A percentile compares a stretch with the other conserved stretches of the same genome.
phyloP scores from a whole-genome alignment of 768 basidiomycete genomes.

The Phylloporus rhodoxanthus region DNA sequence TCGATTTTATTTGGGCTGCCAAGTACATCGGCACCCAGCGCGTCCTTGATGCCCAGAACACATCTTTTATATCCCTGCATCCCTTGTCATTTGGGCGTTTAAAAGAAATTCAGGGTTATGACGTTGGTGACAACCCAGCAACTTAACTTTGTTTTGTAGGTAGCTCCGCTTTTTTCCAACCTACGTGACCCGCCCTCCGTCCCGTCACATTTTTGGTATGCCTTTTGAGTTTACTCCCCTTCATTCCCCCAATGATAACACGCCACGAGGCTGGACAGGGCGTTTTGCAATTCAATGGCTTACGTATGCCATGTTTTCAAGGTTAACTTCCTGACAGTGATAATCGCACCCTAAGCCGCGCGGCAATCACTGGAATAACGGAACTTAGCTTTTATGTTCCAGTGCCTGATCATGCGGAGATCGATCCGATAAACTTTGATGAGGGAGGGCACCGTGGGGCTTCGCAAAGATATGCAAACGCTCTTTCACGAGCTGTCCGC shows the following conservation, averaged over 20 bases:
- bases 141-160: constrained; percentile 24
- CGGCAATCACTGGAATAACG: constrained; percentile 14
- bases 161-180: constrained; percentile 7
- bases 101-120: constrained; percentile 23
- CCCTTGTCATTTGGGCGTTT: constrained; percentile 6
- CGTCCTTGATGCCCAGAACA: constrained; percentile 3
- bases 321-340: constrained; percentile 24
- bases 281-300: constrained; percentile 13
- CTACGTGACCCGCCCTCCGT: constrained; percentile 4
- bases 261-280: constrained; percentile 20
- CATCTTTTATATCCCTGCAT: constrained; percentile 7
- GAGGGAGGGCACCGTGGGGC: not conserved
- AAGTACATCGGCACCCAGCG: constrained; percentile 5
- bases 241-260: constrained; percentile 1
- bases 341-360: constrained; percentile 10
- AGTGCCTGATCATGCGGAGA: constrained; percentile 25
- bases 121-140: constrained; percentile 15
- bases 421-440: constrained; percentile 26
- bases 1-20: constrained; percentile 5
- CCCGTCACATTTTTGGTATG: constrained; percentile 15
- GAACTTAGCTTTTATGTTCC: constrained; percentile 4
- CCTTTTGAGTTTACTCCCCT: constrained; percentile 7
- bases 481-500: not conserved
- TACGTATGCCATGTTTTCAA: constrained; percentile 22
- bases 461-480: not conserved